phyloP scores from a whole-genome alignment of 1,139 yeast genomes.

The Candida mesenterica region DNA sequence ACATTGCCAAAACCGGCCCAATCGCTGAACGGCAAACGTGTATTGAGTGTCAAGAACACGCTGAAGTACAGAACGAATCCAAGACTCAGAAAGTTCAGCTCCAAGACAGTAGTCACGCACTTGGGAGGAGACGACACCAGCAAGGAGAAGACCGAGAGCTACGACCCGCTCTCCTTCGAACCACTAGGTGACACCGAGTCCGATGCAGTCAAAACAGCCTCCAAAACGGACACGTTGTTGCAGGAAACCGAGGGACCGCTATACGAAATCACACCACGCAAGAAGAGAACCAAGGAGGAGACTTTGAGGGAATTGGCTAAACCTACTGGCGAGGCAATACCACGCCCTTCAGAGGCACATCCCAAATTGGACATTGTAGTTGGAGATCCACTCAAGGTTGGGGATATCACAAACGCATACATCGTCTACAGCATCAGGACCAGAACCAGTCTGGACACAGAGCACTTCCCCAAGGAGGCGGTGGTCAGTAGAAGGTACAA shows the following conservation, averaged over 20 bases:
- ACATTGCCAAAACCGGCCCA: slow-evolving; percentile 2
- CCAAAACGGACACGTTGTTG: slow-evolving; percentile 22
- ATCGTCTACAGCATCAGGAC: slow-evolving; percentile 82
- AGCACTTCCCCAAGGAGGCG: slow-evolving; percentile 28
- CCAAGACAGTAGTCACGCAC: slow-evolving; percentile 33
- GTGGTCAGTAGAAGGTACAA: slow-evolving; percentile 74
- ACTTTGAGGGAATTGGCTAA: slow-evolving; percentile 11
- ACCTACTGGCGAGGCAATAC: slow-evolving; percentile 7
- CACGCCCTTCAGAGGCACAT: slow-evolving; percentile 6
- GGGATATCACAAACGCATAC: slow-evolving; percentile 86
- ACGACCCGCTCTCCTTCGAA: slow-evolving; percentile 32
- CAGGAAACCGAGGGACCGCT: slow-evolving; percentile 46
- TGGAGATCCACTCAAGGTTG: slow-evolving; percentile 90
- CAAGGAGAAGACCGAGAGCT: slow-evolving; percentile 6
- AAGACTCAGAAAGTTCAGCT: slow-evolving; percentile 39
- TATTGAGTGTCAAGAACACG: slow-evolving; percentile 10
- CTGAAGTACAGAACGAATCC: slow-evolving; percentile 20
- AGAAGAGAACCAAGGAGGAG: slow-evolving; percentile 19
- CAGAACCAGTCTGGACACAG: slow-evolving; percentile 17
- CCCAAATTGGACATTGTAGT: slow-evolving; percentile 61
- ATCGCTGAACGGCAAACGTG: slow-evolving; percentile 4
- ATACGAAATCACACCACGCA: slow-evolving; percentile 32
- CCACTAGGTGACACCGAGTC: slow-evolving; percentile 35
- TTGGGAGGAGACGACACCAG: slow-evolving; percentile 14
- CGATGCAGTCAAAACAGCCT: slow-evolving; percentile 15